Evolutionary conservation across 768 basidiomycete species (phyloP).

Genomic region (Russula emetica): DNA sequence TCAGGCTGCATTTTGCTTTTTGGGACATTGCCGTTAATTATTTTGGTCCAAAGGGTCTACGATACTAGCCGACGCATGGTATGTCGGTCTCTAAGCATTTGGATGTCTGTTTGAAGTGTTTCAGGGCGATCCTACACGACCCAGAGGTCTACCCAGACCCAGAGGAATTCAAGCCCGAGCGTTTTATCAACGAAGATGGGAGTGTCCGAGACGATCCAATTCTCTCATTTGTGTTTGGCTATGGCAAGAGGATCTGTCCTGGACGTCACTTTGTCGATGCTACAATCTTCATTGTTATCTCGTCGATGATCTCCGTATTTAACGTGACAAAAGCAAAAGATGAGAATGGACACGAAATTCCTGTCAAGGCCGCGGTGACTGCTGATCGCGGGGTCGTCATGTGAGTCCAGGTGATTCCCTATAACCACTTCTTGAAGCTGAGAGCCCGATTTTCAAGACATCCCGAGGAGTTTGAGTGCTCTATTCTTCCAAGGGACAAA

Average conservation of each 20-base stretch:
- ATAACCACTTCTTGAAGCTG: background rate
- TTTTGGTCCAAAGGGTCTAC: slow-evolving; percentile 3
- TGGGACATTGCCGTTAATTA: background rate
- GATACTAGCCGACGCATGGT: slow-evolving; percentile 33
- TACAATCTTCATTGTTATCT: background rate
- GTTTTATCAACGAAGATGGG: slow-evolving; percentile 21
- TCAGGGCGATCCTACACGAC: slow-evolving; percentile 22
- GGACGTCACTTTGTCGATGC: background rate
- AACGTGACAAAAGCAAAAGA: background rate
- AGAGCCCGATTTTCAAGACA: background rate
- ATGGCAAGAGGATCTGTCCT: background rate
- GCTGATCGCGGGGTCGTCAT: background rate
- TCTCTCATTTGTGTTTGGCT: background rate
- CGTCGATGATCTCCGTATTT: background rate
- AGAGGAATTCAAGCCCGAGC: slow-evolving; percentile 21
- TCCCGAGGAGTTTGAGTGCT: slow-evolving; percentile 14
- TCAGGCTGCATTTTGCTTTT: background rate
- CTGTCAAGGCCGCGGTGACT: background rate
- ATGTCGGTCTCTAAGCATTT: background rate
- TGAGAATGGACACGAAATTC: background rate
- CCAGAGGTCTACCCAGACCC: slow-evolving; percentile 20
- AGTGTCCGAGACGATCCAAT: background rate
- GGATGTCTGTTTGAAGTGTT: background rate
- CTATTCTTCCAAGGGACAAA: slow-evolving; percentile 17
- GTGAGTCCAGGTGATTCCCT: background rate